Base-by-base conservation (phyloP, 108 stramenopile genomes). In the Aurantiochytrium sp. region DNA sequence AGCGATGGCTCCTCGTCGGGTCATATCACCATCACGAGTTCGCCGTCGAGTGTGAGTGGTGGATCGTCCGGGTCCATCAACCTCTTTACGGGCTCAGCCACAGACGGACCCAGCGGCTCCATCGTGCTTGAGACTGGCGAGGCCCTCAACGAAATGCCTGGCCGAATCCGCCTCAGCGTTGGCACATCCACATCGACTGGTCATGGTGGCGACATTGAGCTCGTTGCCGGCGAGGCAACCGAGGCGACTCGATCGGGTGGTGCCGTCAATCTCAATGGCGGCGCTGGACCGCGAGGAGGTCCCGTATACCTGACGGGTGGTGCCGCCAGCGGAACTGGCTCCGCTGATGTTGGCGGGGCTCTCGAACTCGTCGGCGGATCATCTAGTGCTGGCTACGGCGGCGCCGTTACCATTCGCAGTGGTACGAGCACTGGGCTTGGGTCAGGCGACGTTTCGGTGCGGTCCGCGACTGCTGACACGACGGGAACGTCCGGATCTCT, bases 371-470 rank as follows among this genome's bases (percentile, higher is more conserved):
- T 72, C 4, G 92, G 92, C 35, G 92, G 92, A 3, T 23, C 87
- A 28, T 91, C 91, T 16, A 58, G 21, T 5, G 60, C 88, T 12
- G 93, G 93, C 5, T 43, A 73, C 18, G 92, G 90, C 45, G 93
- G 93, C 5, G 59, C 58, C 21, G 88, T 94, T 58, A 47, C 28
- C 16, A 43, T 94, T 8, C 64, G 55, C 49, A 90, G 91, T 21
- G 93, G 93, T 35, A 47, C 51, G 60, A 88, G 89, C 53, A 49
- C 42, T 47, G 44, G 42, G 2, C 90, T 88, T 4, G 58, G 87
- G 14, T 90, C 89, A n/a, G 93, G 93, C 45, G 55, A 87, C 0
- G 60, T 93, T 23, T 35, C 64, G 5, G 16, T 92, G 28, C 8
- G 58, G 25, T 89, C 93, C 4, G 88, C 90, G 2, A 21, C 58